phyloP scores from a whole-genome alignment of 2,329 filamentous ascomycete species.

The Clonostachys sp. region DNA sequence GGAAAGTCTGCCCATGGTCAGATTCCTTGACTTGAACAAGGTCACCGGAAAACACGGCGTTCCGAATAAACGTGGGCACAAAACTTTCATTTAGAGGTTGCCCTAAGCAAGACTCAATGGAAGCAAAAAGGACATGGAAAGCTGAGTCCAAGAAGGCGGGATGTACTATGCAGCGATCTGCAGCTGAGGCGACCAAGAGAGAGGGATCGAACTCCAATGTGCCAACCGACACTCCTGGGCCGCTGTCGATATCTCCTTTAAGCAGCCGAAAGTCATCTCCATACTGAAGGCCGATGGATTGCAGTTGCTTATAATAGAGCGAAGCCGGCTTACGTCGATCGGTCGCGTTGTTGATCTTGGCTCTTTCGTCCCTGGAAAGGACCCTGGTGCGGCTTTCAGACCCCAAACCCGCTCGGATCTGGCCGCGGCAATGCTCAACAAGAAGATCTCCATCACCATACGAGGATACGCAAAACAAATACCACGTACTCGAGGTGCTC shows the following conservation, averaged over 20 bases:
- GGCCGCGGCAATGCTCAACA: constrained; percentile 17
- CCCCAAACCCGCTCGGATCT: neutral
- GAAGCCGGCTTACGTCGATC: neutral
- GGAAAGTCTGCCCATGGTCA: constrained; percentile 5
- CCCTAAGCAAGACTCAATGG: constrained; percentile 13
- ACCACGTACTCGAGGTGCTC: constrained; percentile 8
- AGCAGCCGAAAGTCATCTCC: neutral
- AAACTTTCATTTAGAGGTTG: constrained; percentile 13
- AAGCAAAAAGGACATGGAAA: constrained; percentile 16
- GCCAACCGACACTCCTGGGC: neutral
- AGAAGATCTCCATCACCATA: constrained; percentile 6
- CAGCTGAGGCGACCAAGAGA: neutral
- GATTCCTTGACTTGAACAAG: neutral
- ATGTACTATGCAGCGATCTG: neutral
- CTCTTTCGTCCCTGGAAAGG: neutral
- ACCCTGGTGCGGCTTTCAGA: neutral
- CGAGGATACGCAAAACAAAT: constrained; percentile 15
- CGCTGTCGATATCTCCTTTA: neutral
- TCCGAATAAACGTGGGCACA: constrained; percentile 14
- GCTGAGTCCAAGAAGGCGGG: constrained; percentile 13
- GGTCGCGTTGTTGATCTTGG: neutral
- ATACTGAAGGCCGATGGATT: neutral
- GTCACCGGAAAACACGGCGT: constrained; percentile 9
- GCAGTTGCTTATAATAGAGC: neutral
- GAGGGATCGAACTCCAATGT: neutral